Conservation (phyloP, 768 basidiomycete species). For the Gautieria morchelliformis region DNA sequence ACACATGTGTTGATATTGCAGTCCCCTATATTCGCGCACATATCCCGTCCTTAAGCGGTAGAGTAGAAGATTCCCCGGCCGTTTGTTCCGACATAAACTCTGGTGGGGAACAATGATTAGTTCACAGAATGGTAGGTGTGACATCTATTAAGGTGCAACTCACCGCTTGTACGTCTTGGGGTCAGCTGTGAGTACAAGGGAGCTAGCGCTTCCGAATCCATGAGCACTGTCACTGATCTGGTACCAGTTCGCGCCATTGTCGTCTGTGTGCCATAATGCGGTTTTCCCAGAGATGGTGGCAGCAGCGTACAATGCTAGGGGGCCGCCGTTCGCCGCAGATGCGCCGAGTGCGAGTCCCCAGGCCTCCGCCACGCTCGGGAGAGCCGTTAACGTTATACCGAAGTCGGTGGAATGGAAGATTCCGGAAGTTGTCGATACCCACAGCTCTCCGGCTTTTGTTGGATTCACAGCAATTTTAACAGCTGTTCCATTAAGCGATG, state of each 20-base stretch:
- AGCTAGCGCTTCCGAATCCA: slow-evolving; percentile 43
- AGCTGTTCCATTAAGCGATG: slow-evolving; percentile 38
- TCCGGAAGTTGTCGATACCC: slow-evolving; percentile 47
- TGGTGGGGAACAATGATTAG: not conserved
- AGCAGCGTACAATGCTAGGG: slow-evolving; percentile 47
- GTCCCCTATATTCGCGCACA: too few species aligned
- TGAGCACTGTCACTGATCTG: slow-evolving; percentile 48
- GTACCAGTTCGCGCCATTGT: slow-evolving; percentile 46
- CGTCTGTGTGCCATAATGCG: slow-evolving; percentile 51
- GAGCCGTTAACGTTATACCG: slow-evolving; percentile 38
- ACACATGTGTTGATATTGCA: too few species aligned
- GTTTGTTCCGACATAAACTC: slow-evolving; percentile 54
- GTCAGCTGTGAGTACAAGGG: slow-evolving; percentile 42
- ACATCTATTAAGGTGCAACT: slow-evolving; percentile 9
- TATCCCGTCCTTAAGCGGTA: not conserved
- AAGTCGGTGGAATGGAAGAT: slow-evolving; percentile 49
- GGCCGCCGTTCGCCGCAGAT: slow-evolving; percentile 33
- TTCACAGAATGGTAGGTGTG: not conserved
- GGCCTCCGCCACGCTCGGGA: slow-evolving; percentile 38
- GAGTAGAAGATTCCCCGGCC: slow-evolving; percentile 44
- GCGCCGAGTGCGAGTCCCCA: slow-evolving; percentile 54
- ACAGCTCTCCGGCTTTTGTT: slow-evolving; percentile 46
- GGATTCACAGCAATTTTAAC: slow-evolving; percentile 47
- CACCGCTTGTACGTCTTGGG: slow-evolving; percentile 46
- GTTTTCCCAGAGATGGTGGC: slow-evolving; percentile 36